Conservation (phyloP, 345 rosid species). For the Populus davidiana region DNA sequence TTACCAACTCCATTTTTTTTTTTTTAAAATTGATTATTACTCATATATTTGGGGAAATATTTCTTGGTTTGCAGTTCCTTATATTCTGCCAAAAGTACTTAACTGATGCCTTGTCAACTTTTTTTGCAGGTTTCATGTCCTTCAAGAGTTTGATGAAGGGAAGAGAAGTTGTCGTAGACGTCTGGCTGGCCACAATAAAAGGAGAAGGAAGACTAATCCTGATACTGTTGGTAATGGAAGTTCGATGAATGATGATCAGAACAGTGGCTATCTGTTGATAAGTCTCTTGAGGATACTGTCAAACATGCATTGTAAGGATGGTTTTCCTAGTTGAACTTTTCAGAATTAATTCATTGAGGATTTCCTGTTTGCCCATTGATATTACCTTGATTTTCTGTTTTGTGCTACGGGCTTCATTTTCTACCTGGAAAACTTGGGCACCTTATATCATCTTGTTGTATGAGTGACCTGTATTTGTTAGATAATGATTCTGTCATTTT, state of each 20-base stretch:
- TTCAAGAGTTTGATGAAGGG: slow-evolving; percentile 98
- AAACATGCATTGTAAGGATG: slow-evolving; percentile 75
- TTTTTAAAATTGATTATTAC: too few species aligned
- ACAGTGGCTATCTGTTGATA: slow-evolving; percentile 72
- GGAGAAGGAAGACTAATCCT: slow-evolving; percentile 94
- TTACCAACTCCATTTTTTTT: too few species aligned
- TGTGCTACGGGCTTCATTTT: neutral
- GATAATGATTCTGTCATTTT: slow-evolving; percentile 12
- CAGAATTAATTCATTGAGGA: neutral
- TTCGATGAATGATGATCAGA: slow-evolving; percentile 66
- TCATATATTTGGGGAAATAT: neutral
- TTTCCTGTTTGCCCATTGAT: neutral
- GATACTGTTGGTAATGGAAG: slow-evolving; percentile 54
- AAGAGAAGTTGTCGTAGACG: slow-evolving; percentile 99
- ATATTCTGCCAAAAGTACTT: neutral
- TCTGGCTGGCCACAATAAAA: slow-evolving; percentile 95
- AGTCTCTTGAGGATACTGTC: slow-evolving; percentile 87
- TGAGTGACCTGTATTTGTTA: neutral
- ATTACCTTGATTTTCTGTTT: neutral
- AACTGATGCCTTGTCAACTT: slow-evolving; percentile 14
- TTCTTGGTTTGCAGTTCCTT: neutral
- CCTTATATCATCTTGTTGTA: neutral
- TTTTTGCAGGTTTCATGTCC: slow-evolving; percentile 79
- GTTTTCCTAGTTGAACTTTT: neutral
- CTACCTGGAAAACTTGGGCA: neutral